Evolutionary conservation across 1,284 basidiomycete species (phyloP).

Genomic region (Sanguinoderma infundibulare): DNA sequence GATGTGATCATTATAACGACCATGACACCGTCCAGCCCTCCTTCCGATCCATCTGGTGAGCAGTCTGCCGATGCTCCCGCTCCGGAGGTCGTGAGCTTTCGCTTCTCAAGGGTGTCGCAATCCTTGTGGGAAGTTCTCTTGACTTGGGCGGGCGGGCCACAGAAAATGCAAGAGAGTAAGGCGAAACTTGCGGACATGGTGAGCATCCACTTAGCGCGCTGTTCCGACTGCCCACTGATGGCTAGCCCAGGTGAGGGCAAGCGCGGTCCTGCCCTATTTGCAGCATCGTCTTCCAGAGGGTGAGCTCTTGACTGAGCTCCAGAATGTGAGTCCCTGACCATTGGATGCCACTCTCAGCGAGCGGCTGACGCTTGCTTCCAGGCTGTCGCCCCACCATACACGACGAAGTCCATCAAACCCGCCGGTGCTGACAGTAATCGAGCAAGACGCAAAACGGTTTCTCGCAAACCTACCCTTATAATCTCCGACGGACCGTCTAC

Average conservation of each 20-base stretch:
- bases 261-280: conserved; percentile 53
- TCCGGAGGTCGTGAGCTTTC: conserved; percentile 49
- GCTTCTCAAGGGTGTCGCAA: conserved; percentile 48
- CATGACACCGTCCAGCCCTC: conserved; percentile 23
- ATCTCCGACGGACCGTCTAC: background rate
- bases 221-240: background rate
- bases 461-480: conserved; percentile 29
- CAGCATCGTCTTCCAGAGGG: conserved; percentile 61
- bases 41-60: conserved; percentile 15
- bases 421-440: conserved; percentile 34
- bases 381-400: conserved; percentile 51
- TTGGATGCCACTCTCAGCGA: background rate
- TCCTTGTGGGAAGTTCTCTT: conserved; percentile 57
- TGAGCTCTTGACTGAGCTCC: conserved; percentile 58
- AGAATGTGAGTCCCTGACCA: conserved; percentile 46
- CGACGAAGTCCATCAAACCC: conserved; percentile 57
- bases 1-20: conserved; percentile 24
- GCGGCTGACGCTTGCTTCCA: conserved; percentile 28
- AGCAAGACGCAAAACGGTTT: conserved; percentile 30
- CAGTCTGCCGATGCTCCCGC: background rate
- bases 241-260: conserved; percentile 36
- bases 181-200: conserved; percentile 48
- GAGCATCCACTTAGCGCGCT: conserved; percentile 12
- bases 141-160: conserved; percentile 60
- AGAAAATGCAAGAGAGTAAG: conserved; percentile 48